Conservation (phyloP, 306 rosid genomes). For the Cucumis sativus region Cucumber_9930_V3 NC_026657.2:24783001-24783500, state of each 20-base stretch:
- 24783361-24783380: constrained; percentile 63
- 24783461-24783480: constrained; percentile 68
- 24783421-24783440: constrained; percentile 71
- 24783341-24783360: constrained; percentile 53
- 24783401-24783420: constrained; percentile 67
- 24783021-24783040: no score
- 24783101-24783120: no score
- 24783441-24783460: constrained; percentile 55
- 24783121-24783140: no score
- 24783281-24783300: constrained; percentile 54
- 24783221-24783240: constrained; percentile 45
- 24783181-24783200: no score
- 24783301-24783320: constrained; percentile 48
- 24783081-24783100: no score
- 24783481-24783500: constrained; percentile 27
- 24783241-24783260: constrained; percentile 87
- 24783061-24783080: no score
- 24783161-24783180: no score
- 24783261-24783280: constrained; percentile 53
- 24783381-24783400: constrained; percentile 61
- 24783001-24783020: no score
- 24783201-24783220: background rate
- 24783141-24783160: no score
- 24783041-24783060: no score
- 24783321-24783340: constrained; percentile 38